Evolutionary conservation across 2,329 filamentous ascomycete genomes (phyloP).

Genomic region (Arthrobotrys sphaeroides): DNA sequence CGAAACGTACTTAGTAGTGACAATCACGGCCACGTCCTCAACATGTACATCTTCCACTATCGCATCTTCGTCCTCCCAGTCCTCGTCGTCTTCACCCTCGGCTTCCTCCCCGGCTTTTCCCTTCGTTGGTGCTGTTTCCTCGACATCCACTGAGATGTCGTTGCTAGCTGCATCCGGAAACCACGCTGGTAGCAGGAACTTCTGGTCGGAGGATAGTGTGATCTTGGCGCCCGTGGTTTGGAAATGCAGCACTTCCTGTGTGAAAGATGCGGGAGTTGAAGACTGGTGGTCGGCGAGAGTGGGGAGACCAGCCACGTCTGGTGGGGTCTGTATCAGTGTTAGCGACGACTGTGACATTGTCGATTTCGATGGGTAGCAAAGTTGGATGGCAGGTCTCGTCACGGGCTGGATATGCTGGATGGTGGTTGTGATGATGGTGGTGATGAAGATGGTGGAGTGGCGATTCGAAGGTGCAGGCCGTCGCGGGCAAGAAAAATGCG

Average conservation of each 20-base stretch:
- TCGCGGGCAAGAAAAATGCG: neutral
- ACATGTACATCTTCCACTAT: conserved; percentile 49
- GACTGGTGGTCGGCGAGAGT: conserved; percentile 51
- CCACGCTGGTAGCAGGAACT: conserved; percentile 44
- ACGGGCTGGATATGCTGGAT: neutral
- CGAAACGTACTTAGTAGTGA: conserved; percentile 37
- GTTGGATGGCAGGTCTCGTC: neutral
- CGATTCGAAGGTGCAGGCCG: neutral
- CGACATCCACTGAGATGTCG: conserved; percentile 36
- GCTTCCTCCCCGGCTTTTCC: neutral
- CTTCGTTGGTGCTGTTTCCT: neutral
- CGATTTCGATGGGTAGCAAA: neutral
- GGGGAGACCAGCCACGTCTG: conserved; percentile 28
- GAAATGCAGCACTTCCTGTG: conserved; percentile 45
- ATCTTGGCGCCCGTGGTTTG: conserved; percentile 42
- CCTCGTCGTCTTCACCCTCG: conserved; percentile 36
- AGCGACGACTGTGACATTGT: conserved; percentile 47
- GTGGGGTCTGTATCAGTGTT: conserved; percentile 32
- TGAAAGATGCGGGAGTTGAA: conserved; percentile 45
- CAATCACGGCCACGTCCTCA: conserved; percentile 31
- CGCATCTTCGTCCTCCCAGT: conserved; percentile 52
- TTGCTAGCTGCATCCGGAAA: conserved; percentile 42
- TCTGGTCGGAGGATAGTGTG: conserved; percentile 46
- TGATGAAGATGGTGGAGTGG: neutral
- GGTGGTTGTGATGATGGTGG: neutral